A percentile compares a stretch with the other conserved stretches of the same genome.
phyloP scores from a whole-genome alignment of 169 alveolate genomes.

The Eimeria necatrix region DNA sequence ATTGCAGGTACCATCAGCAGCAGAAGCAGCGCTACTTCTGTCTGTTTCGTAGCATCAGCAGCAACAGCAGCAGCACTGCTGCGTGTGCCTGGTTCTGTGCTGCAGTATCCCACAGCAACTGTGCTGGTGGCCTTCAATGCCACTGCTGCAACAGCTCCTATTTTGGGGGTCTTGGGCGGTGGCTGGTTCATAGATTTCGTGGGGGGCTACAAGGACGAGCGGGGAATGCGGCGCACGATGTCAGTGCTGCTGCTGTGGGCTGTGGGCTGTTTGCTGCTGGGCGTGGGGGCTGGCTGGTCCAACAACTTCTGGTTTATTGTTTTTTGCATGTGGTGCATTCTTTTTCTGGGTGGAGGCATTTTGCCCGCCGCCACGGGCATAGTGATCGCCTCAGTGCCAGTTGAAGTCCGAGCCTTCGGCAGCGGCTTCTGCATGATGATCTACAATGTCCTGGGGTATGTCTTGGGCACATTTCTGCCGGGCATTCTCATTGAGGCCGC shows the following conservation, averaged over 20 bases:
- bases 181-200: conserved; percentile 64
- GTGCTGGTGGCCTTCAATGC: conserved; percentile 59
- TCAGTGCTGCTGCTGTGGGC: conserved; percentile 32
- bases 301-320: background rate
- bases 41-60: too few relatives aligned
- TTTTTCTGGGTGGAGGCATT: conserved; percentile 74
- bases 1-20: too few relatives aligned
- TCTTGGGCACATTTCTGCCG: conserved; percentile 67
- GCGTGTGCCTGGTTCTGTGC: too few relatives aligned
- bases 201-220: conserved; percentile 71
- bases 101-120: conserved; percentile 20
- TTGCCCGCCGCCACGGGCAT: conserved; percentile 78
- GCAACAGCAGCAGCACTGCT: too few relatives aligned
- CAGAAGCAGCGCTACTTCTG: too few relatives aligned
- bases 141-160: conserved; percentile 77
- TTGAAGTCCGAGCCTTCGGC: conserved; percentile 75
- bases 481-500: conserved; percentile 72
- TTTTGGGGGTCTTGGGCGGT: conserved; percentile 67
- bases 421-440: conserved; percentile 79
- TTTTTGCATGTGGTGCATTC: conserved; percentile 61
- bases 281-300: conserved; percentile 49
- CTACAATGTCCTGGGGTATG: conserved; percentile 77
- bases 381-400: conserved; percentile 75
- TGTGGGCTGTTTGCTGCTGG: conserved; percentile 16
- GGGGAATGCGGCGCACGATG: conserved; percentile 54